Evolutionary conservation across 2,329 filamentous ascomycete species (phyloP).

Genomic region (Cercospora beticola): DNA sequence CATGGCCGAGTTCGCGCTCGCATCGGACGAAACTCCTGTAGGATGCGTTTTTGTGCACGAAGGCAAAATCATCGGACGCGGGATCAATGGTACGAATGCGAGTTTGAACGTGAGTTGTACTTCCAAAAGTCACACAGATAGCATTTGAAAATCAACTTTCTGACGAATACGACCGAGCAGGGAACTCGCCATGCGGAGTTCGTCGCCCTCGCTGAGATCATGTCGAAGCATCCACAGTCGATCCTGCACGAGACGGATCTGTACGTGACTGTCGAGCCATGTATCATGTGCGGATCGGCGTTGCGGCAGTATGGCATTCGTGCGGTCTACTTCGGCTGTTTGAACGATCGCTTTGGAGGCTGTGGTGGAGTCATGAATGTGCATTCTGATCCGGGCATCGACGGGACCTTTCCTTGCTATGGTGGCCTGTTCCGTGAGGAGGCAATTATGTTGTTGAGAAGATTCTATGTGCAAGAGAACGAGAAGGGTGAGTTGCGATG

Average conservation of each 20-base stretch:
- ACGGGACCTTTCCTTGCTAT: constrained; percentile 76
- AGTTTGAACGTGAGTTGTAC: constrained; percentile 62
- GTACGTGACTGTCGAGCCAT: constrained; percentile 97
- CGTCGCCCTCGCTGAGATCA: constrained; percentile 71
- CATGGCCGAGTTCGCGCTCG: constrained; percentile 85
- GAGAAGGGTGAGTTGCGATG: constrained; percentile 65
- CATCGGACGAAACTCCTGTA: constrained; percentile 88
- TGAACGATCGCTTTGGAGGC: constrained; percentile 95
- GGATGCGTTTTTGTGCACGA: constrained; percentile 90
- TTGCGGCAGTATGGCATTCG: constrained; percentile 84
- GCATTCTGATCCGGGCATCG: constrained; percentile 72
- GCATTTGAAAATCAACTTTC: background rate
- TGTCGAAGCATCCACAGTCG: constrained; percentile 63
- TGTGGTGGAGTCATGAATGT: constrained; percentile 91
- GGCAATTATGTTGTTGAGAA: constrained; percentile 84
- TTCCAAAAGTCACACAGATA: background rate
- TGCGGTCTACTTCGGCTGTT: constrained; percentile 90
- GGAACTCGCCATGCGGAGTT: constrained; percentile 96
- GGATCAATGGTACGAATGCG: constrained; percentile 96
- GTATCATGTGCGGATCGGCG: constrained; percentile 96
- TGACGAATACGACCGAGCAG: constrained; percentile 41
- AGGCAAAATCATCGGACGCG: constrained; percentile 75
- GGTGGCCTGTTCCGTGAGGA: constrained; percentile 88
- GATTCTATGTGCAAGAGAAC: constrained; percentile 98
- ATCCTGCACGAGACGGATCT: constrained; percentile 74